phyloP scores from a whole-genome alignment of 768 basidiomycete genomes.

The Phylloporus sp. region DNA sequence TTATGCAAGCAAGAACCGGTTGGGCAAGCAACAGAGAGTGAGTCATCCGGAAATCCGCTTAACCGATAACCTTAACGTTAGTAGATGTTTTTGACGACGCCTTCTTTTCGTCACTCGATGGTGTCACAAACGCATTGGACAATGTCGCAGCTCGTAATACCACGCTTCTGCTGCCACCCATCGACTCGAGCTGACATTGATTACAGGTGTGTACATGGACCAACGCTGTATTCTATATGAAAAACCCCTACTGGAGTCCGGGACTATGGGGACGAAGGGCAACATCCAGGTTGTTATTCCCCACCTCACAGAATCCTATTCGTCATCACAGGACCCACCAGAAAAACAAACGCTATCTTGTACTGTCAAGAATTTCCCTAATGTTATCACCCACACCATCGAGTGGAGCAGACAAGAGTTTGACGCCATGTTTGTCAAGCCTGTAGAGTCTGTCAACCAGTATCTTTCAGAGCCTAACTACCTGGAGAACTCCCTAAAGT shows the following conservation, averaged over 20 bases:
- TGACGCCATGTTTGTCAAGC: conserved; percentile 90
- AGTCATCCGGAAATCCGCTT: conserved; percentile 26
- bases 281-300: conserved; percentile 96
- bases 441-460: conserved; percentile 88
- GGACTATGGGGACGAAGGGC: conserved; percentile 96
- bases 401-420: conserved; percentile 98
- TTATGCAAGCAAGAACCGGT: conserved; percentile 88
- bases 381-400: conserved; percentile 96
- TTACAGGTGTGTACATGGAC: conserved; percentile 94
- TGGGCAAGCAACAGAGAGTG: conserved; percentile 88
- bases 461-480: conserved; percentile 97
- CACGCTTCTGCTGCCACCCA: neutral
- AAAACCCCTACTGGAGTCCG: conserved; percentile 94
- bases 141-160: conserved; percentile 90
- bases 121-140: conserved; percentile 96
- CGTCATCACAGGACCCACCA: conserved; percentile 96
- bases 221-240: conserved; percentile 94
- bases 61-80: conserved; percentile 6
- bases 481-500: conserved; percentile 84
- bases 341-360: conserved; percentile 97
- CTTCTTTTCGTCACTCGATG: conserved; percentile 86
- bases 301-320: conserved; percentile 92
- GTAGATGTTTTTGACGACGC: conserved; percentile 80
- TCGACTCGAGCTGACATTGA: conserved; percentile 3
- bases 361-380: conserved; percentile 98